Base-by-base conservation (phyloP, 2,329 filamentous ascomycete genomes). In the Lithohypha guttulata region DNA sequence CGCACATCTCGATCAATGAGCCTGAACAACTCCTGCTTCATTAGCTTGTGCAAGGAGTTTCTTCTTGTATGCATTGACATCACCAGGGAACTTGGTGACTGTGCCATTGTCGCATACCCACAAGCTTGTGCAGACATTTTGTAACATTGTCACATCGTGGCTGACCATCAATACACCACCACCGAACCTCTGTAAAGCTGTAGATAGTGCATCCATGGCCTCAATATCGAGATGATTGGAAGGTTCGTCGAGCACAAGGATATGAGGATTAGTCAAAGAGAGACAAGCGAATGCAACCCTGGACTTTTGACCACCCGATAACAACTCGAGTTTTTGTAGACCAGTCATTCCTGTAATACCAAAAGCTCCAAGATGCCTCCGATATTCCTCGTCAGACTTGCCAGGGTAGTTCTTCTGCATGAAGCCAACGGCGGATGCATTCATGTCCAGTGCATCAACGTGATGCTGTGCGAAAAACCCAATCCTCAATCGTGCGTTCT, bases 381-480 rank as follows among this genome's bases (percentile, higher is more conserved):
- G 84, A 64, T 98, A 98, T 59, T 98, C 91, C 63, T 98, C 91
- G 59, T 98, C 91, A 6, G 84, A 84, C 60, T 77, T 84, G 41
- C 91, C 91, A 0, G 84, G 87, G 59, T 91, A 96, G 35, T 70
- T 80, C 62, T 84, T 87, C 20, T 91, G 77, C 87, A 98, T 96
- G 71, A 96, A 98, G 45, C 81, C 82, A 40, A 98, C 91, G 18
- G 91, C 85, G 52, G 83, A 91, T 49, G 77, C 77, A 47, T 77
- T 91, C 49, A 98, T 70, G 59, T 98, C 91, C 32, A 98, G 71
- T 9, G 87, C 89, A 60, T 98, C 91, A 49, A 98, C 86, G 68
- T 98, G 91, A 61, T 98, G 91, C 64, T 98, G 91, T 3, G 91
- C 91, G 57, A 98, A 98, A 75, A 93, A 98, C 30, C 91, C 91